Base-by-base conservation (phyloP, 441 rosid species). In the Gossypium schwendimanii region DNA sequence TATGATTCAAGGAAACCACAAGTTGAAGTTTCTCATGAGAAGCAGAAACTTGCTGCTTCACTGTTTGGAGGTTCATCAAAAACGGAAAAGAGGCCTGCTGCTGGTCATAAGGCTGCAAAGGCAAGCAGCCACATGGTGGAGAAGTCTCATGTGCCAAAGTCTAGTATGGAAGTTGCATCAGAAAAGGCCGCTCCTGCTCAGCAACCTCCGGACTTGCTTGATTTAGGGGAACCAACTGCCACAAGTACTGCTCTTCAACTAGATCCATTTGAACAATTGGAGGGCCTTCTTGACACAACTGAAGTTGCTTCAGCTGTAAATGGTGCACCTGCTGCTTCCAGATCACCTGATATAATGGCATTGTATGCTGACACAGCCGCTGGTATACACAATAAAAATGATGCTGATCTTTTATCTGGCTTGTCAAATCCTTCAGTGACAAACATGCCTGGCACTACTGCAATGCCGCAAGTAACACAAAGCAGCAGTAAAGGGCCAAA, bases 11-110 rank as follows among this genome's bases (percentile, higher is more conserved):
- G 78, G 87, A 91, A 81, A 80, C 81, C 89, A 0, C 80, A 81
- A 71, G 82, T 83, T 72, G 97, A 93, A 77, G 74, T 91, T 20
- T 78, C 92, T 64, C 84, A 86, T 11, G 98, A 93, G 81, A 96
- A 90, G 81, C 96, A 96, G 88, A 93, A 88, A 86, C 98, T 96
- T 9, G 99, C 97, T 54, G 99, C 98, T 59, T 93, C 99, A 26
- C 77, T 96, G 71, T 96, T 96, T 78, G 98, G 99, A 65, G 87
- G 93, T 77, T 80, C 92, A 62, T 84, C 93, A 23, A 90, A 86
- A 81, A 52, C 82, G 41, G 97, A 90, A 74, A 90, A 82, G 83
- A 88, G 85, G 70, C 67, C 86, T 63, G 75, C 94, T 64, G 54
- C 85, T 72, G 82, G 87, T 63, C 89, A 86, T 65, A 88, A 80